These are phyloP conservation scores for Cryptococcus floricola DNA, from an alignment of 1,284 basidiomycete genomes.

Conservation along the genomic window DNA sequence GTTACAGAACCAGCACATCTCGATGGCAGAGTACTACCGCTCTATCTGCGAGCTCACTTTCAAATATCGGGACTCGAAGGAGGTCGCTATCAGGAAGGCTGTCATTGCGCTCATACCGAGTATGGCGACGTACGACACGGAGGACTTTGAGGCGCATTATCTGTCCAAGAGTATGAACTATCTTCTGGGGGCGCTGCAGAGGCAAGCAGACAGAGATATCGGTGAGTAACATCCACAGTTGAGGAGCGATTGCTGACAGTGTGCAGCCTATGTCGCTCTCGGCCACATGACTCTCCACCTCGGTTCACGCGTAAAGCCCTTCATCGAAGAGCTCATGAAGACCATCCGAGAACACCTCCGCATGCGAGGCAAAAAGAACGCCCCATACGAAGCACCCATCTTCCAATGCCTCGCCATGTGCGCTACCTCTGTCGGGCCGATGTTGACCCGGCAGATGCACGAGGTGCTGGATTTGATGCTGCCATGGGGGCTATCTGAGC, in stretches of 20 bases:
- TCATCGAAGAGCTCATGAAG: slow-evolving; percentile 85
- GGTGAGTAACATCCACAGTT: slow-evolving; percentile 54
- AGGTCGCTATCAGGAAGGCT: slow-evolving; percentile 80
- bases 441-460: slow-evolving; percentile 90
- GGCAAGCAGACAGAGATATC: slow-evolving; percentile 82
- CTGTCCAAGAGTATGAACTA: slow-evolving; percentile 89
- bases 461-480: slow-evolving; percentile 98
- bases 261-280: slow-evolving; percentile 85
- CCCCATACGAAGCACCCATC: slow-evolving; percentile 88
- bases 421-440: slow-evolving; percentile 90
- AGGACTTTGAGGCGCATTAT: slow-evolving; percentile 83
- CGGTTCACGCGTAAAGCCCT: slow-evolving; percentile 90
- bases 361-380: slow-evolving; percentile 84
- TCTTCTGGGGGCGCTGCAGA: slow-evolving; percentile 80
- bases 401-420: slow-evolving; percentile 98
- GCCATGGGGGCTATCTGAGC: slow-evolving; percentile 86
- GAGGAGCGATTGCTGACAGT: slow-evolving; percentile 16
- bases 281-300: slow-evolving; percentile 92
- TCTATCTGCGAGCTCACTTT: slow-evolving; percentile 89
- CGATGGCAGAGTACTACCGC: slow-evolving; percentile 87
- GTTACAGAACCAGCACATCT: slow-evolving; percentile 88
- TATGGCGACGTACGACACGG: slow-evolving; percentile 88
- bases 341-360: slow-evolving; percentile 86
- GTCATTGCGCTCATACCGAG: slow-evolving; percentile 92
- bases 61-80: slow-evolving; percentile 80